Evolutionary conservation across 2,329 filamentous ascomycete genomes (phyloP), one percentile per base, ranked within the genome.

Genomic region (Colletotrichum limetticola): DNA sequence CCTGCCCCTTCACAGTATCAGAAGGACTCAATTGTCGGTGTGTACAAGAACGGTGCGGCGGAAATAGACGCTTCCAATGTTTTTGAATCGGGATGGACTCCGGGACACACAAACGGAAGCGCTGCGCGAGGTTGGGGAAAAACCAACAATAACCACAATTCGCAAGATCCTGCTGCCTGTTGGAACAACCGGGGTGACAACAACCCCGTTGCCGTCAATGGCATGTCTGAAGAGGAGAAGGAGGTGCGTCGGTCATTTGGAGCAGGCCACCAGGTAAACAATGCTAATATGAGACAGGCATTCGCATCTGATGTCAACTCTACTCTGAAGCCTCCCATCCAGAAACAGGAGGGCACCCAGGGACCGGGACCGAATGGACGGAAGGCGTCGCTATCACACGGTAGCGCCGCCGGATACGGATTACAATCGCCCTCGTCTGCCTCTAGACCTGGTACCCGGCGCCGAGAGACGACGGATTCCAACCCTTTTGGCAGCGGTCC

Each of bases 271-370:
- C 46, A 46, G 30, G 42, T 42, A 56, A 24, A 37, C 24, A 28
- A 55, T 30, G 58, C 74, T 75, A 63, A 75, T 59, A 16, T 28
- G n/a, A 63, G 26, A 52, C 81, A 98, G 93, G 86, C 93, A 75
- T 98, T 98, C 83, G 84, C 91, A 63, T 90, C 90, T 63, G 97
- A 97, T 75, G 95, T 99, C 80, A 99, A 98, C 82, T 98, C 97
- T 46, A 93, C 95, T 42, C 86, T 98, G 77, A 98, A 98, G 83
- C 93, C 94, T 9, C 94, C 94, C 24, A 90, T 91, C 37, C 93
- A 94, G 79, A 96, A 94, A 73, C 91, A 92, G 77, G 88, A 90
- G 55, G 85, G 91, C 84, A 82, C 87, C 81, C 81, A 88, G 81
- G 82, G 88, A 83, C 28, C 68, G n/a, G 87, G 87, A 12, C 78